These are phyloP conservation scores for Phaeosphaeria sp. DNA, from an alignment of 2,329 filamentous ascomycete genomes.

Conservation along the genomic window DNA sequence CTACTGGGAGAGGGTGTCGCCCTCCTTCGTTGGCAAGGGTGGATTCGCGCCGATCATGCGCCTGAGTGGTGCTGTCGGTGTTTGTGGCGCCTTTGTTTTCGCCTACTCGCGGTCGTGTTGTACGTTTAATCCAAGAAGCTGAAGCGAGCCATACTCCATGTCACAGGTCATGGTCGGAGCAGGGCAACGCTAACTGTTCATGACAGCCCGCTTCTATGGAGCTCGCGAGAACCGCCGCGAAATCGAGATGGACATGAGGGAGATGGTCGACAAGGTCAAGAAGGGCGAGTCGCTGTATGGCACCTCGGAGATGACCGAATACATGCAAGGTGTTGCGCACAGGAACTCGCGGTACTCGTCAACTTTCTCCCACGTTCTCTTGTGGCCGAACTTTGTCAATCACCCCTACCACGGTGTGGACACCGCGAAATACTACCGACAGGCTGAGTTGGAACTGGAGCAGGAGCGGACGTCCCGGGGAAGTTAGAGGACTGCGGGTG, in stretches of 20 bases:
- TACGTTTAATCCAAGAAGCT: conserved; percentile 58
- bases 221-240: conserved; percentile 92
- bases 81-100: conserved; percentile 80
- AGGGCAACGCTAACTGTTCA: neutral
- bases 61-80: conserved; percentile 73
- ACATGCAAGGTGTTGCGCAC: conserved; percentile 92
- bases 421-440: conserved; percentile 97
- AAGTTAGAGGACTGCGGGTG: conserved; percentile 6
- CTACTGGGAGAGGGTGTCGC: conserved; percentile 82
- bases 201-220: conserved; percentile 89
- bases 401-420: conserved; percentile 88
- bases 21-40: conserved; percentile 82
- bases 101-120: conserved; percentile 84
- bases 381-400: conserved; percentile 99
- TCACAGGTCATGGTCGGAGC: neutral
- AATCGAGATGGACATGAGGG: conserved; percentile 93
- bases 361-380: conserved; percentile 81
- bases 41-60: conserved; percentile 86
- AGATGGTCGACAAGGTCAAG: conserved; percentile 98
- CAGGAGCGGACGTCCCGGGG: conserved; percentile 60
- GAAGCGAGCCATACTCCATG: neutral
- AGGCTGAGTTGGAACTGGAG: conserved; percentile 93
- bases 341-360: conserved; percentile 92
- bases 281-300: conserved; percentile 89
- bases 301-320: conserved; percentile 75